These are phyloP conservation scores for Plasmopara halstedii DNA, from an alignment of 352 stramenopile species.

Conservation along the genomic window DNA sequence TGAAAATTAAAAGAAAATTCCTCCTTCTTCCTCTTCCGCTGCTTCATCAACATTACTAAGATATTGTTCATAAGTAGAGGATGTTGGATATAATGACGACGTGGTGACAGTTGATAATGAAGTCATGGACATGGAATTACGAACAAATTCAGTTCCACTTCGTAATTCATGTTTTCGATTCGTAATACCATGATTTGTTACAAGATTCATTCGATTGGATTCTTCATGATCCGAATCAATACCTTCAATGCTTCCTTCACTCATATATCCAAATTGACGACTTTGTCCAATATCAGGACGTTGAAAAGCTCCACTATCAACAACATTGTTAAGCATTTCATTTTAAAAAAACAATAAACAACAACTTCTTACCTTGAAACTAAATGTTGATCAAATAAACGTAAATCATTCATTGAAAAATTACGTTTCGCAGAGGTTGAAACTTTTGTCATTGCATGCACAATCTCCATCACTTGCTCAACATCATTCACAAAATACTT, in stretches of 20 bases:
- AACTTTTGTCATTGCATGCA: conserved; percentile 83
- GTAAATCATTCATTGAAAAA: conserved; percentile 79
- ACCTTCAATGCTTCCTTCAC: conserved; percentile 38
- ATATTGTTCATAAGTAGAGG: conserved; percentile 82
- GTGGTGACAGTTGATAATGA: conserved; percentile 57
- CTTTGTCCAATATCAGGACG: conserved; percentile 14
- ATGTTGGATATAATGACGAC: conserved; percentile 48
- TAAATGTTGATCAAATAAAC: conserved; percentile 59
- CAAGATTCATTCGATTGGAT: conserved; percentile 9
- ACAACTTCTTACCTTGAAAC: too few species aligned
- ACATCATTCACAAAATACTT: conserved; percentile 98
- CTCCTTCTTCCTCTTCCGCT: conserved; percentile 64
- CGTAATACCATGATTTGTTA: conserved; percentile 20
- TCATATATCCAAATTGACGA: conserved; percentile 27
- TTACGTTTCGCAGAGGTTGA: conserved; percentile 79
- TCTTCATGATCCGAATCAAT: conserved; percentile 29
- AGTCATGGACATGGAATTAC: conserved; percentile 83
- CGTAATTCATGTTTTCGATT: conserved; percentile 16
- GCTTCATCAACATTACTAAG: conserved; percentile 83
- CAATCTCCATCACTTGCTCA: conserved; percentile 92
- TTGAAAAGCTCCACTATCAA: conserved; percentile 28
- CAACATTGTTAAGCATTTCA: too few species aligned
- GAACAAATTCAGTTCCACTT: conserved; percentile 14
- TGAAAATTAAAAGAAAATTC: conserved; percentile 78
- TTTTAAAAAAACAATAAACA: too few species aligned